These are phyloP conservation scores for Cyberlindnera mrakii DNA, from an alignment of 805 yeast species.

Conservation along the genomic window DNA sequence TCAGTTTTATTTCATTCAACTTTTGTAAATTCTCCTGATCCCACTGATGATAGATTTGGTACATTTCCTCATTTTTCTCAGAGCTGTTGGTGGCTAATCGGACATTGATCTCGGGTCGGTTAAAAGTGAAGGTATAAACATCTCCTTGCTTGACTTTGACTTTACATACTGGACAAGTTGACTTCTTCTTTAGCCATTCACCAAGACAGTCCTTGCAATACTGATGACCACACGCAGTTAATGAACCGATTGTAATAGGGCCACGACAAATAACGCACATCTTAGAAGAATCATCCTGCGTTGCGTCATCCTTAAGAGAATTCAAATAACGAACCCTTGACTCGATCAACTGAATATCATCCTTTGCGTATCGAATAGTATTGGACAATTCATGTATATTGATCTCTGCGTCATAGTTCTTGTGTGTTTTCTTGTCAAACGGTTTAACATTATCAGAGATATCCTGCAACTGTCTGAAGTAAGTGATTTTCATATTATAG, in stretches of 20 bases:
- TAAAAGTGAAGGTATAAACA: constrained; percentile 63
- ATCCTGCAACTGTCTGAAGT: constrained; percentile 78
- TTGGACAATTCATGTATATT: not conserved
- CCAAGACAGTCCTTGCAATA: constrained; percentile 78
- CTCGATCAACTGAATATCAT: constrained; percentile 22
- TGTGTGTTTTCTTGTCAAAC: constrained; percentile 30
- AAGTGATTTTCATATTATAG: constrained; percentile 75
- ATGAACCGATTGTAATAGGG: constrained; percentile 63
- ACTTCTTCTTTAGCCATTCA: constrained; percentile 59
- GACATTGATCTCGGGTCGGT: constrained; percentile 46
- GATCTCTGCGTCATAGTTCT: not conserved
- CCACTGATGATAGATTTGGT: constrained; percentile 28
- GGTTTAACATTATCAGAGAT: constrained; percentile 77
- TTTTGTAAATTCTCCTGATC: constrained; percentile 35
- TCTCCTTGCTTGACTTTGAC: constrained; percentile 40
- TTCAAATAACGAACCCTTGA: constrained; percentile 42
- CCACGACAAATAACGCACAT: constrained; percentile 77
- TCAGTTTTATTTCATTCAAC: constrained; percentile 38
- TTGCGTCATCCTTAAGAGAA: constrained; percentile 28
- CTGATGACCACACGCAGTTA: constrained; percentile 88
- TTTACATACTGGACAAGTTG: constrained; percentile 81
- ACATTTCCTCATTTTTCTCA: constrained; percentile 11
- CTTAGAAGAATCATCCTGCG: constrained; percentile 23
- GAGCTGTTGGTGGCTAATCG: constrained; percentile 31
- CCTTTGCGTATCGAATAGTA: not conserved